A percentile compares a stretch with the other conserved stretches of the same genome.
phyloP scores from a whole-genome alignment of 805 yeast species.

The Spathaspora gorwiae region DNA sequence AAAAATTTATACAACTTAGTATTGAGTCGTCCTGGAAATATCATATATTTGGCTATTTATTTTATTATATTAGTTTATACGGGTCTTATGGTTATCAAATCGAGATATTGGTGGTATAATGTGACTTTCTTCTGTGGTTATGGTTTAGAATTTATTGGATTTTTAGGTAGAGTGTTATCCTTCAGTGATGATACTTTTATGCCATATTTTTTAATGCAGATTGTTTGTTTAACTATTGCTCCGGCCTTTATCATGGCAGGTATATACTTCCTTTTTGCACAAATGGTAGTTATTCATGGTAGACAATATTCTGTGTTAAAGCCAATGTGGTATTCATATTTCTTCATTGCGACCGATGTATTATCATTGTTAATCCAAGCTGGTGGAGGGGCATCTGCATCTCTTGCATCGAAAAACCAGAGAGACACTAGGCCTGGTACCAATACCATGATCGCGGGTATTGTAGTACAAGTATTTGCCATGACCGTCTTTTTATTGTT shows the following conservation, averaged over 20 bases:
- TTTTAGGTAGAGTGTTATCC: constrained; percentile 32
- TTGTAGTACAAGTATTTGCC: constrained; percentile 33
- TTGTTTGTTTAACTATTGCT: constrained; percentile 32
- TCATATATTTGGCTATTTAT: constrained; percentile 26
- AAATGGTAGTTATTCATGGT: constrained; percentile 35
- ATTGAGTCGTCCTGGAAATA: constrained; percentile 27
- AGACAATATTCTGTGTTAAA: constrained; percentile 31
- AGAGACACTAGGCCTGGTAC: constrained; percentile 28
- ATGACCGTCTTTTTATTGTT: constrained; percentile 33
- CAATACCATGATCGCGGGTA: constrained; percentile 35
- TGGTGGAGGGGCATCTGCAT: constrained; percentile 32
- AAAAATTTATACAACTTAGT: constrained; percentile 21
- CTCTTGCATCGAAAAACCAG: constrained; percentile 20
- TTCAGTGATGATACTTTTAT: constrained; percentile 18
- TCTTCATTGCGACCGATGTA: constrained; percentile 35
- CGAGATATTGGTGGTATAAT: constrained; percentile 38
- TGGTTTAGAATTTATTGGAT: constrained; percentile 34
- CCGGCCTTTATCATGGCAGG: constrained; percentile 45
- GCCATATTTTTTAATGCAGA: constrained; percentile 26
- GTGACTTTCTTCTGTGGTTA: constrained; percentile 33
- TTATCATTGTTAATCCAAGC: constrained; percentile 36
- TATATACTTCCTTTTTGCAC: constrained; percentile 37
- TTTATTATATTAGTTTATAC: constrained; percentile 19
- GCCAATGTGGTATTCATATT: constrained; percentile 42
- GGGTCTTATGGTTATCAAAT: constrained; percentile 22